A percentile compares a stretch with the other conserved stretches of the same genome.
Evolutionary conservation across 805 yeast genomes (phyloP).

Genomic region (Candida fluviatilis): DNA sequence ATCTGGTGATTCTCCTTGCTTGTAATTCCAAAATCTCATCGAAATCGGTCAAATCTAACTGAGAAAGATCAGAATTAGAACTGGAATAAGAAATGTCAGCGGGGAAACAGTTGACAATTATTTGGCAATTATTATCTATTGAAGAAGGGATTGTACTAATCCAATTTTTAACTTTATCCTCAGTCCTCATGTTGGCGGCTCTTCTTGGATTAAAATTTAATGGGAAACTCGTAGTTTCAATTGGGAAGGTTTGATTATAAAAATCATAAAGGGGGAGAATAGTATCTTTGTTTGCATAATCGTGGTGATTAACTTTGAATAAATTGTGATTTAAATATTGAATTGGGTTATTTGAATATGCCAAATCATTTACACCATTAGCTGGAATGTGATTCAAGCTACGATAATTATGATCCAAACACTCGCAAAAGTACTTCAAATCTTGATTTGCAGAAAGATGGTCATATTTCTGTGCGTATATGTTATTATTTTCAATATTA

Average conservation of each 20-base stretch:
- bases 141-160: slow-evolving; percentile 52
- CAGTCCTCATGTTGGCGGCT: slow-evolving; percentile 58
- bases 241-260: background rate
- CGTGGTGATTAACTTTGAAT: background rate
- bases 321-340: background rate
- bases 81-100: slow-evolving; percentile 35
- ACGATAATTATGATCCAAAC: background rate
- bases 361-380: background rate
- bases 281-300: no score
- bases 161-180: slow-evolving; percentile 67
- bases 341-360: background rate
- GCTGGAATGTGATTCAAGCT: background rate
- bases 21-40: slow-evolving; percentile 50
- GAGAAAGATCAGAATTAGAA: slow-evolving; percentile 10
- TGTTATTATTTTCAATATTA: background rate
- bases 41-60: slow-evolving; percentile 12
- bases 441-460: background rate
- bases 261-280: no score
- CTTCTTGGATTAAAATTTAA: slow-evolving; percentile 54
- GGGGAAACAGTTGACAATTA: slow-evolving; percentile 44
- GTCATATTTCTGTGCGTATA: no score
- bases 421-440: no score
- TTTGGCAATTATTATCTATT: slow-evolving; percentile 15
- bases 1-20: slow-evolving; percentile 47
- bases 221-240: slow-evolving; percentile 7